Evolutionary conservation across 192 early-diverging fungal species (phyloP), one percentile per base, ranked within the genome.

Genomic region (Radiomyces spectabilis): DNA sequence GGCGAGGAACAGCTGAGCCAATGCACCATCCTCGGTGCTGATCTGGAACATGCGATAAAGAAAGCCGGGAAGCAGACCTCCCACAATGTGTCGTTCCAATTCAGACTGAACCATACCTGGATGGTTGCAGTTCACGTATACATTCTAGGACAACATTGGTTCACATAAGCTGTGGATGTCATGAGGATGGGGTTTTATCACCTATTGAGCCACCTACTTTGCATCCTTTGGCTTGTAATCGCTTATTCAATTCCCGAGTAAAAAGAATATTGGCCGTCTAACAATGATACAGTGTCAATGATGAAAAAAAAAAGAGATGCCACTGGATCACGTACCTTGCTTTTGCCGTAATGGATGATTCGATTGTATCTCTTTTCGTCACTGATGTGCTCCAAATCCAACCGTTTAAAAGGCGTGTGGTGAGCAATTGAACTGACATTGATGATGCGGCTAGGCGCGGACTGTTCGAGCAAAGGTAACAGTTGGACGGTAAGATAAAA

Each of bases 1-100:
- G 5, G 79, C 72, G 51, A 68, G 55, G 42, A 79, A 81, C 3
- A 77, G 35, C 38, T 69, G 69, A 1, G 67, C 75, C 25, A 77
- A 27, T 0, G 77, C 67, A 18, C 79, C 79, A 44, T 74, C 57
- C 9, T 65, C 74, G 12, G 67, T 39, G 0, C 26, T 56, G 2
- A 59, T 32, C 0, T n/a, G n/a, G n/a, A n/a, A n/a, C n/a, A n/a
- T n/a, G n/a, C n/a, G n/a, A n/a, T n/a, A n/a, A n/a, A n/a, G n/a
- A n/a, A n/a, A n/a, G n/a, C n/a, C n/a, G n/a, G n/a, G n/a, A n/a
- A n/a, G n/a, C n/a, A n/a, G n/a, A n/a, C n/a, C n/a, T n/a, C n/a
- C n/a, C n/a, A n/a, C n/a, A n/a, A n/a, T n/a, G 30, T 68, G 49
- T 2, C 67, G 56, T 13, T 16, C 2, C 6, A 69, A 16, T 9